Conservation (phyloP, 1,284 basidiomycete genomes). For the Sanguinoderma infundibulare region DNA sequence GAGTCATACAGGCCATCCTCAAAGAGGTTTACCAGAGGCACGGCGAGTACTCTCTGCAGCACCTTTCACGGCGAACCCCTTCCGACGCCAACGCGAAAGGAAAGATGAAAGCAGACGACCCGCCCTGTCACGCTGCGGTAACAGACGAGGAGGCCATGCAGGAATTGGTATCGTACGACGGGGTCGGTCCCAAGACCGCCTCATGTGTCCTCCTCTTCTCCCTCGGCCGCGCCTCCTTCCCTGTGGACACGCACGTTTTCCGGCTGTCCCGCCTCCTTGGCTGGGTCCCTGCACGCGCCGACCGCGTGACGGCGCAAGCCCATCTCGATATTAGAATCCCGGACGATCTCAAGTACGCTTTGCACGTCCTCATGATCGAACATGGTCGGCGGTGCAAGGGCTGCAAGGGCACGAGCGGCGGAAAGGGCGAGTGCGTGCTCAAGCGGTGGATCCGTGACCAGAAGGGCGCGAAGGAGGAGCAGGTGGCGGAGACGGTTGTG, state of each 20-base stretch:
- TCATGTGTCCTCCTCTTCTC: slow-evolving; percentile 82
- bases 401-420: slow-evolving; percentile 45
- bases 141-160: slow-evolving; percentile 69
- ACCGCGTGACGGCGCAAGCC: slow-evolving; percentile 69
- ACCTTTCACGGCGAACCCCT: slow-evolving; percentile 43
- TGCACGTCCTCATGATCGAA: slow-evolving; percentile 74
- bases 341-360: slow-evolving; percentile 66
- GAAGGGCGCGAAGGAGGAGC: slow-evolving; percentile 29
- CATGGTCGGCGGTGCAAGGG: slow-evolving; percentile 64
- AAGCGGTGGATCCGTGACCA: slow-evolving; percentile 36
- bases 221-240: slow-evolving; percentile 72
- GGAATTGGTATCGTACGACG: slow-evolving; percentile 68
- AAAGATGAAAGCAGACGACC: slow-evolving; percentile 6
- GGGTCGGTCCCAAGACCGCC: slow-evolving; percentile 82
- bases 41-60: slow-evolving; percentile 59
- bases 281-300: slow-evolving; percentile 71
- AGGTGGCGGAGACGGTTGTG: slow-evolving; percentile 22
- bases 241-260: slow-evolving; percentile 80
- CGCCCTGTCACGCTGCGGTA: slow-evolving; percentile 33
- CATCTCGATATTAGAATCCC: slow-evolving; percentile 72
- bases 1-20: slow-evolving; percentile 66
- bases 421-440: slow-evolving; percentile 35
- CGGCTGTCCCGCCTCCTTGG: slow-evolving; percentile 67
- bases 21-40: slow-evolving; percentile 55
- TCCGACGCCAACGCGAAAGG: neutral